Evolutionary conservation across 805 yeast species (phyloP).

Genomic region (Candida yuanshanica): DNA sequence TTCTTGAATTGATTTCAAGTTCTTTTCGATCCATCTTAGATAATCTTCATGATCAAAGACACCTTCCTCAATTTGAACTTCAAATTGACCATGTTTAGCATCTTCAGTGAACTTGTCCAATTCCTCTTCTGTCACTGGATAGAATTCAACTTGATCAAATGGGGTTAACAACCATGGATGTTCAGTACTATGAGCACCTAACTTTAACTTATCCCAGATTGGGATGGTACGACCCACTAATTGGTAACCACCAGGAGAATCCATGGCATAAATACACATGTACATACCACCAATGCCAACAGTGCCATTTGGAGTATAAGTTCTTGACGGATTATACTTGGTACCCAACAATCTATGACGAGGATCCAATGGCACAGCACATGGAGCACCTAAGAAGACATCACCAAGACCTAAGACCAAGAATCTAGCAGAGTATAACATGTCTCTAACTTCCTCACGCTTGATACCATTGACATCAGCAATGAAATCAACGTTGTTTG

Average conservation of each 20-base stretch:
- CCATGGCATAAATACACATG: constrained; percentile 97
- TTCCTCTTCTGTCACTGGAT: constrained; percentile 84
- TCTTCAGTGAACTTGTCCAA: constrained; percentile 66
- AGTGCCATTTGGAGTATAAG: constrained; percentile 93
- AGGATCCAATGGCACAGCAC: constrained; percentile 97
- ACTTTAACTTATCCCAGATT: constrained; percentile 90
- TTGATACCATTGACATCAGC: constrained; percentile 81
- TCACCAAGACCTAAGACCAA: constrained; percentile 95
- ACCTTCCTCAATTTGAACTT: constrained; percentile 67
- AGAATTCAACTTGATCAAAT: constrained; percentile 92
- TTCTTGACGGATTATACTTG: constrained; percentile 93
- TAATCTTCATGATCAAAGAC: constrained; percentile 82
- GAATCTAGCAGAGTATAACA: constrained; percentile 86
- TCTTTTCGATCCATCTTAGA: constrained; percentile 67
- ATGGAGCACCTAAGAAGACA: constrained; percentile 96
- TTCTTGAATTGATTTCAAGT: constrained; percentile 64
- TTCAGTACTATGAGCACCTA: constrained; percentile 56
- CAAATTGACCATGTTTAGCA: constrained; percentile 73
- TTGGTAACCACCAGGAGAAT: constrained; percentile 97
- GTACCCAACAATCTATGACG: constrained; percentile 89
- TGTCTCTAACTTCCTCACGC: constrained; percentile 70
- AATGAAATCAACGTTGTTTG: constrained; percentile 93
- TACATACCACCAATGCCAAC: constrained; percentile 99
- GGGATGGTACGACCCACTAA: constrained; percentile 95
- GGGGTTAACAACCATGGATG: constrained; percentile 90